Evolutionary conservation across 1,284 basidiomycete genomes (phyloP), one percentile per base, ranked within the genome.

Genomic region (Ustanciosporium gigantosporum): DNA sequence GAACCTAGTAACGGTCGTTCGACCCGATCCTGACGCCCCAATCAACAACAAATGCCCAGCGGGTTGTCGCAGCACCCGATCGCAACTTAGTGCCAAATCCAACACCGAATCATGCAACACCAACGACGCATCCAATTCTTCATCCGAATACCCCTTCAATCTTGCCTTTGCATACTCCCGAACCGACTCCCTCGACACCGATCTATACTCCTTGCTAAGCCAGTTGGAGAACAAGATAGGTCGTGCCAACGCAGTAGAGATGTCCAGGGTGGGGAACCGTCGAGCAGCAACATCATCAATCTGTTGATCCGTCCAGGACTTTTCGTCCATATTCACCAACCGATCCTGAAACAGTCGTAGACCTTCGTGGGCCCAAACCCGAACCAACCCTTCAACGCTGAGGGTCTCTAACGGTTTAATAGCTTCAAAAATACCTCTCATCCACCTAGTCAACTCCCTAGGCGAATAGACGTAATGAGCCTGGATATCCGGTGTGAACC

Each of bases 391-490:
- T 75, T 98, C 94, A 2, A 95, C 86, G 2, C 88, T 86, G 8
- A 98, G 82, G 13, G 87, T 86, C 78, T 98, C 94, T 31, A 98
- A 80, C 4, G 93, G 93, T 38, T 88, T 86, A 62, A 99, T 90
- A 3, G 94, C 91, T 78, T 97, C 93, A 76, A 95, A 98, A 52
- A 99, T 88, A 76, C 96, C 96, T 62, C 96, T 85, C 36, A 92
- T 87, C 95, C 95, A 99, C 42, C 95, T 86, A 8, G 95, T 98
- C 35, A 99, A 86, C 78, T 99, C 95, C 84, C 95, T 91, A 73
- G 95, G 95, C 82, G 88, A 91, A 84, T 99, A 99, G 38, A 99
- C 89, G 79, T 99, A 99, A 79, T 99, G 96, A 0, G 94, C 95
- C 79, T 99, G 95, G 17, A 88, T 81, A 73, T 98, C 94, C 15